Base-by-base conservation (phyloP, 108 stramenopile species). In the Fragilaria radians region DNA sequence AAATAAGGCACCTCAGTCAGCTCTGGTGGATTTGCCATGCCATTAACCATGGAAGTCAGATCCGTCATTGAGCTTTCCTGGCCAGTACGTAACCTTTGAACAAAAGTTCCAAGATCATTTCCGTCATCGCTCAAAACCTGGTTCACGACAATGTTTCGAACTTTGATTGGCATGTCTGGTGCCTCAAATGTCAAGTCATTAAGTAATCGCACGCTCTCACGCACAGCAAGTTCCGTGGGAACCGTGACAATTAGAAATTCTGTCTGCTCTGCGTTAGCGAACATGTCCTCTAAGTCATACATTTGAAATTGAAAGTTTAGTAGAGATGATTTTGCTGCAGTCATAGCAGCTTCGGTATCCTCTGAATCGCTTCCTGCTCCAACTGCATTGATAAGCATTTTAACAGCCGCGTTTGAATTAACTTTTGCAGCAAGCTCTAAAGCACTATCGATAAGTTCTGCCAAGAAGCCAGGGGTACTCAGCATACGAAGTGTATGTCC, bases 401-500 rank as follows among this genome's bases (percentile, higher is more conserved):
- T 86, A 14, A 89, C 73, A 3, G 77, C 72, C 11, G 73, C 60
- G 52, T 88, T 92, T 7, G 81, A 82, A 63, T 86, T 88, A 22
- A 92, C 55, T 56, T 89, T 92, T 32, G 54, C 32, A 1, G 91
- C 63, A 32, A 92, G 85, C 2, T 30, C 52, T 45, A 92, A 59
- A 7, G 93, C 62, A 7, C 73, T 71, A 48, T 91, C 89, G 52
- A 95, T 88, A 54, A 91, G 61, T 47, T 91, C 89, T 11, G 87
- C 89, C 14, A 92, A 31, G 59, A 86, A 91, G 18, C 26, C 26
- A 25, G 89, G 93, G 0, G 84, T 88, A 0, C 79, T 86, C 46
- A 97, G 79, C 91, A 97, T 91, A 25, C 95, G 74, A 45, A 96
- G 66, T 7, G 96, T 97, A 65, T 97, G 97, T 2, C 97, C 97